Evolutionary conservation across 2,329 filamentous ascomycete species (phyloP).

Genomic region (Talaromyces albobiverticillius): DNA sequence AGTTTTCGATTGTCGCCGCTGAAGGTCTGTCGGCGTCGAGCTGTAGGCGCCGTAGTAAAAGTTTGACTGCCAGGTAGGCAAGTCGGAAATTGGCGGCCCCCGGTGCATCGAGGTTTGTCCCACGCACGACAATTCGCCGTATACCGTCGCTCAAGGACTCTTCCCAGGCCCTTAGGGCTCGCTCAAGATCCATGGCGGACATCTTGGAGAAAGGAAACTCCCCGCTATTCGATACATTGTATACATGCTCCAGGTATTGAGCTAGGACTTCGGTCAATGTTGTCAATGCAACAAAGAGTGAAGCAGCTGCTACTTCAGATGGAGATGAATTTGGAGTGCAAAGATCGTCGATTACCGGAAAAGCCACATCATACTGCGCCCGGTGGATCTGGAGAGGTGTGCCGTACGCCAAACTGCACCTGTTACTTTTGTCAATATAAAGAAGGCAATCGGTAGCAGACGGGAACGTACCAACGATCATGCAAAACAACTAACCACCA

Average conservation of each 20-base stretch:
- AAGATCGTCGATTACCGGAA: slow-evolving; percentile 38
- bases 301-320: slow-evolving; percentile 25
- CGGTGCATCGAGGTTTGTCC: slow-evolving; percentile 38
- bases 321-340: slow-evolving; percentile 18
- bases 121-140: slow-evolving; percentile 43
- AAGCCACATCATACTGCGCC: slow-evolving; percentile 49
- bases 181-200: slow-evolving; percentile 33
- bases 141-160: slow-evolving; percentile 39
- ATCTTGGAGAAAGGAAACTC: slow-evolving; percentile 16
- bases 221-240: slow-evolving; percentile 29
- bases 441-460: no score
- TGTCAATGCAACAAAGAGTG: slow-evolving; percentile 47
- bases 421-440: slow-evolving; percentile 20
- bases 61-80: slow-evolving; percentile 48
- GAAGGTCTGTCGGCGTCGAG: slow-evolving; percentile 40
- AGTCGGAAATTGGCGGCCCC: slow-evolving; percentile 54
- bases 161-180: slow-evolving; percentile 44
- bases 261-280: slow-evolving; percentile 45
- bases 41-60: slow-evolving; percentile 49
- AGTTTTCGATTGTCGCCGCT: not conserved
- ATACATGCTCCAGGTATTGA: slow-evolving; percentile 33
- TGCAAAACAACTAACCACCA: slow-evolving; percentile 58
- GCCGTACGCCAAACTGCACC: slow-evolving; percentile 54
- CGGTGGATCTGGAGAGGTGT: slow-evolving; percentile 50
- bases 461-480: slow-evolving; percentile 50